A percentile compares a stretch with the other conserved stretches of the same genome.
Conservation (phyloP, 768 basidiomycete species). For the Pleurotus sapidus region DNA sequence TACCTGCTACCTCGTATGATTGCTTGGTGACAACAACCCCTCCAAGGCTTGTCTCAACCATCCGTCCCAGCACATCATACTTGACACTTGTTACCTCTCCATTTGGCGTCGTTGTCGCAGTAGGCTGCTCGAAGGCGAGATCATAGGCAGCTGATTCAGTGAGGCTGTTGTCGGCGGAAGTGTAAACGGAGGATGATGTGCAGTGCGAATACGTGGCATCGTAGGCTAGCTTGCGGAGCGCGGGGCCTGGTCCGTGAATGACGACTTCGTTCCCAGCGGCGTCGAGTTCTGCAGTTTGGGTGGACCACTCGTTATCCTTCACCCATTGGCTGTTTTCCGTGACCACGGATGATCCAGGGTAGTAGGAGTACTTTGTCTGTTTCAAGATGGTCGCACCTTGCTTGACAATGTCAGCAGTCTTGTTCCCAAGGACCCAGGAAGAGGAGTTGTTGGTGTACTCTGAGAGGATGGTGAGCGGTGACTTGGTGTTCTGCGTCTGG, state of each 20-base stretch:
- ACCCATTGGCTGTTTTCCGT: not conserved
- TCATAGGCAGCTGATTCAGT: not conserved
- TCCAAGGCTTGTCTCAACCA: not conserved
- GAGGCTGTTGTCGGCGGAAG: not conserved
- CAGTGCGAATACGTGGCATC: slow-evolving; percentile 1
- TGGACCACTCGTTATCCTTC: not conserved
- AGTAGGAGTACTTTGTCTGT: not conserved
- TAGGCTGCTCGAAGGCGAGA: not conserved
- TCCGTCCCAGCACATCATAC: slow-evolving; percentile 1
- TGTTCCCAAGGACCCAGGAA: slow-evolving; percentile 1
- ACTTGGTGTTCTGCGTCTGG: not conserved
- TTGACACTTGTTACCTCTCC: not conserved
- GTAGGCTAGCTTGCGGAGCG: not conserved
- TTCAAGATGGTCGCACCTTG: not conserved
- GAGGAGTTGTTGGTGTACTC: slow-evolving; percentile 1
- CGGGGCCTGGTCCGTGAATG: not conserved
- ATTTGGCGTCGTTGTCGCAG: not conserved
- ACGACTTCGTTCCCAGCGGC: slow-evolving; percentile 2
- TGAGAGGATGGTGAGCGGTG: not conserved
- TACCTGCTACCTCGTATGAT: not conserved
- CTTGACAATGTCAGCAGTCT: not conserved
- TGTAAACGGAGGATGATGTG: not conserved
- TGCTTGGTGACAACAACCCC: not conserved
- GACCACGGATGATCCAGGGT: not conserved
- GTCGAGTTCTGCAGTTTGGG: not conserved